These are phyloP conservation scores for Dictyostelium brefeldianum DNA, from an alignment of 78 protist species.

Conservation along the genomic window DNA sequence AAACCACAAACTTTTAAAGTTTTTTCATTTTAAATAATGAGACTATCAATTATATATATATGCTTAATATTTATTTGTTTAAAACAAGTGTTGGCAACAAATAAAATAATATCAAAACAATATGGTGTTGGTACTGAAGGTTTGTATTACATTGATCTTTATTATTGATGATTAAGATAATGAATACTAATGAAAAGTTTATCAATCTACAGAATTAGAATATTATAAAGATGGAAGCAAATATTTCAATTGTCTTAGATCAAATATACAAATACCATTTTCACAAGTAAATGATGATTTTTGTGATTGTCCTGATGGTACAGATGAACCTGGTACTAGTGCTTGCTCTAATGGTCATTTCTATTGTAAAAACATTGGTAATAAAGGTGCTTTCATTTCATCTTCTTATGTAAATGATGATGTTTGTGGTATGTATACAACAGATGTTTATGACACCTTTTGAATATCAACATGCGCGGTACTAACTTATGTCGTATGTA, in stretches of 20 bases:
- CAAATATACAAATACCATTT: slow-evolving; percentile 42
- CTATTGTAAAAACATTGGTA: slow-evolving; percentile 84
- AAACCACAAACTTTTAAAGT: no score
- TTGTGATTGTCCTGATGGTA: slow-evolving; percentile 94
- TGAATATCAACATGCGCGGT: not conserved
- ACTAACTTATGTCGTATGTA: no score
- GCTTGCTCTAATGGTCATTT: slow-evolving; percentile 83
- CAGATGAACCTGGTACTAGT: slow-evolving; percentile 92
- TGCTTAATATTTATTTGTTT: not conserved
- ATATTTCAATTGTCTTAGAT: slow-evolving; percentile 32
- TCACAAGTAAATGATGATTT: slow-evolving; percentile 91
- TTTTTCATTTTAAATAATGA: no score
- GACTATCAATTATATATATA: not conserved
- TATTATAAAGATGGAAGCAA: slow-evolving; percentile 35
- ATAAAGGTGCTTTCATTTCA: slow-evolving; percentile 23
- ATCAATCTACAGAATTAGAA: slow-evolving; percentile 17
- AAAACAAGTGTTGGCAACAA: not conserved
- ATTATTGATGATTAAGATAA: no score
- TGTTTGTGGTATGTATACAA: slow-evolving; percentile 85
- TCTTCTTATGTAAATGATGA: slow-evolving; percentile 90
- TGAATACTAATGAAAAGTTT: not conserved
- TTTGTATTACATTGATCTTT: not conserved
- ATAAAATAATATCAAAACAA: not conserved
- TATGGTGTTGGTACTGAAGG: slow-evolving; percentile 59
- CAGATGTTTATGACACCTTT: no score